Evolutionary conservation across 1,284 basidiomycete species (phyloP).

Genomic region (Ustilago hordei): DNA sequence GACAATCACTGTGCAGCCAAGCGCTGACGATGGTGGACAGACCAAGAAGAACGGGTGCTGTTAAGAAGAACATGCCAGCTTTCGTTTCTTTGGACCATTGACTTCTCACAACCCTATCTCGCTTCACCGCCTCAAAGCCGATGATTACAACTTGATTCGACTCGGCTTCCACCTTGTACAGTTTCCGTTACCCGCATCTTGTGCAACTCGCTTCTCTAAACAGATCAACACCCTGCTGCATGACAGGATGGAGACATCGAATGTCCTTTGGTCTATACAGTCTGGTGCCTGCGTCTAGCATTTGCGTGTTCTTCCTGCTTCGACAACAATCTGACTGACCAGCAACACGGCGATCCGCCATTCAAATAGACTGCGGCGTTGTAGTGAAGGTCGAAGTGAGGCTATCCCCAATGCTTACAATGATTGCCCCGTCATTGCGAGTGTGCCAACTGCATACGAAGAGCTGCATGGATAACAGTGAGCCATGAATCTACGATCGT

Average conservation of each 20-base stretch:
- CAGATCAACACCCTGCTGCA: neutral
- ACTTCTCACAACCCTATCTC: slow-evolving; percentile 6
- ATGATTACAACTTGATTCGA: slow-evolving; percentile 11
- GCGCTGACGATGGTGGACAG: slow-evolving; percentile 66
- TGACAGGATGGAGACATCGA: neutral
- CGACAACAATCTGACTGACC: no score
- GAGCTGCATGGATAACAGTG: neutral
- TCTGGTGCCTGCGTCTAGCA: neutral
- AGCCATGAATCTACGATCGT: neutral
- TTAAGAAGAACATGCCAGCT: slow-evolving; percentile 33
- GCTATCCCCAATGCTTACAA: no score
- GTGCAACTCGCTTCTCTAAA: slow-evolving; percentile 7
- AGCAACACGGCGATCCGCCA: no score
- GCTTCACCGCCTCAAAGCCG: neutral
- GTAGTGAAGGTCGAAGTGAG: no score
- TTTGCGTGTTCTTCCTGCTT: no score
- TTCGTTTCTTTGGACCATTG: slow-evolving; percentile 3
- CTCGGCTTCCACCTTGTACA: slow-evolving; percentile 17
- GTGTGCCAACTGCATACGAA: no score
- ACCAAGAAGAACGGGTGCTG: slow-evolving; percentile 69
- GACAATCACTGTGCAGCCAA: slow-evolving; percentile 69
- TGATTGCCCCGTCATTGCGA: no score
- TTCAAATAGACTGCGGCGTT: no score
- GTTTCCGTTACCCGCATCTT: slow-evolving; percentile 11
- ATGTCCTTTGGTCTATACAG: neutral